A percentile compares a stretch with the other conserved stretches of the same genome.
phyloP scores from a whole-genome alignment of 441 rosid species.

The Pelargonium fulgidum region DNA sequence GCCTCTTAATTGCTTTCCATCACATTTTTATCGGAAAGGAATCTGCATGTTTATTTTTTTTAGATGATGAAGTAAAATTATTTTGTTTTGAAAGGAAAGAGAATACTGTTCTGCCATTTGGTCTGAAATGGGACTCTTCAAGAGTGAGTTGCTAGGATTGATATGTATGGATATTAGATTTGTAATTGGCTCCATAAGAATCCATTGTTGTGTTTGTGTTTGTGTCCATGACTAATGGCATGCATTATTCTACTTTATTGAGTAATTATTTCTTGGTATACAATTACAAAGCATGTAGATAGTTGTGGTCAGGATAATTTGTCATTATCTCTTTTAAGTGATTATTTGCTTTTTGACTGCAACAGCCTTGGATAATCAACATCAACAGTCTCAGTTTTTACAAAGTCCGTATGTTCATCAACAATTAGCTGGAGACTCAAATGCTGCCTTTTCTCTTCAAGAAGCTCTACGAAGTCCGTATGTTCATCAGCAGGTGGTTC shows the following conservation, averaged over 20 bases:
- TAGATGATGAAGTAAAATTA: not conserved
- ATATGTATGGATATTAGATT: not conserved
- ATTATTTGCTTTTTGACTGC: constrained; percentile 21
- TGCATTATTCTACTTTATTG: too few species aligned
- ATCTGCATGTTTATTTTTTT: not conserved
- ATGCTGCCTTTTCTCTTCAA: constrained; percentile 37
- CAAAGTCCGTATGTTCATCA: too few species aligned
- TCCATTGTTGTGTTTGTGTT: constrained; percentile 4
- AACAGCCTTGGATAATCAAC: constrained; percentile 52
- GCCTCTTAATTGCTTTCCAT: not conserved
- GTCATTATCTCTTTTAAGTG: too few species aligned
- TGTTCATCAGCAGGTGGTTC: constrained; percentile 99
- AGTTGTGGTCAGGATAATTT: too few species aligned
- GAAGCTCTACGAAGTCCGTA: constrained; percentile 43
- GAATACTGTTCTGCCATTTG: not conserved
- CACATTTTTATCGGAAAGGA: not conserved
- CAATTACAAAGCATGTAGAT: not conserved
- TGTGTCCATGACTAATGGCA: not conserved
- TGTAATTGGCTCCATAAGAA: not conserved
- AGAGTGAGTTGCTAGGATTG: constrained; percentile 5
- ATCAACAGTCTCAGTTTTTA: constrained; percentile 38
- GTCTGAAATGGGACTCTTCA: not conserved
- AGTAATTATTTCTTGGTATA: not conserved
- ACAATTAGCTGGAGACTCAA: constrained; percentile 32
- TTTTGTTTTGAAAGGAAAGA: not conserved